Evolutionary conservation across 805 yeast genomes (phyloP).

Genomic region (Candida multigemmis): DNA sequence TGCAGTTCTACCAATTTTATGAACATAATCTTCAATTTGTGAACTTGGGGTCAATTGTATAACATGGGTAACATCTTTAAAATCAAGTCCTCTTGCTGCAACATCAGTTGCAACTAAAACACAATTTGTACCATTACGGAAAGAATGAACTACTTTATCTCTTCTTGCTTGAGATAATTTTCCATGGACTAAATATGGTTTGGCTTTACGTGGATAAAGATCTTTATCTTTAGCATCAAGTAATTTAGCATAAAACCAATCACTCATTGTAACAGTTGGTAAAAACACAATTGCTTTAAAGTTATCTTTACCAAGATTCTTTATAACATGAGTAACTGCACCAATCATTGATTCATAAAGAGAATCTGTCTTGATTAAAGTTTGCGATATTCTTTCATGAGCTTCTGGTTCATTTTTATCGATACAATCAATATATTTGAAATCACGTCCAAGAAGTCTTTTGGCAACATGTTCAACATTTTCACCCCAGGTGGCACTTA

Average conservation of each 20-base stretch:
- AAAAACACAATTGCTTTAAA: slow-evolving; percentile 80
- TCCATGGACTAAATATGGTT: slow-evolving; percentile 46
- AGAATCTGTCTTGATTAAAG: slow-evolving; percentile 43
- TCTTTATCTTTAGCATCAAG: slow-evolving; percentile 6
- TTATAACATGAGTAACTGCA: slow-evolving; percentile 41
- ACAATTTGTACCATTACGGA: slow-evolving; percentile 40
- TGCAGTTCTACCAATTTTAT: slow-evolving; percentile 94
- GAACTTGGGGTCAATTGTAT: slow-evolving; percentile 73
- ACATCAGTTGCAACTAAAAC: slow-evolving; percentile 83
- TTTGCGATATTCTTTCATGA: slow-evolving; percentile 71
- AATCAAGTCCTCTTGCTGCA: slow-evolving; percentile 95
- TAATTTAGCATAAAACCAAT: slow-evolving; percentile 41
- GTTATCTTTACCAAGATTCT: slow-evolving; percentile 23
- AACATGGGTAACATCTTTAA: slow-evolving; percentile 80
- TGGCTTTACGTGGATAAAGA: slow-evolving; percentile 9
- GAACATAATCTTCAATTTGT: slow-evolving; percentile 74
- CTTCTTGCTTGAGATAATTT: slow-evolving; percentile 63
- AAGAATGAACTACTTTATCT: slow-evolving; percentile 46
- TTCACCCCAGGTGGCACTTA: slow-evolving; percentile 80
- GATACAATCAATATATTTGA: slow-evolving; percentile 64
- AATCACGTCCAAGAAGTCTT: slow-evolving; percentile 42
- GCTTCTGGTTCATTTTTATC: slow-evolving; percentile 62
- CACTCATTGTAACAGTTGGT: slow-evolving; percentile 68
- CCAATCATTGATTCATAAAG: slow-evolving; percentile 54
- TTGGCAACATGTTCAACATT: slow-evolving; percentile 60